Conservation (phyloP, 208 protist species). For the Leishmania turanica region DNA sequence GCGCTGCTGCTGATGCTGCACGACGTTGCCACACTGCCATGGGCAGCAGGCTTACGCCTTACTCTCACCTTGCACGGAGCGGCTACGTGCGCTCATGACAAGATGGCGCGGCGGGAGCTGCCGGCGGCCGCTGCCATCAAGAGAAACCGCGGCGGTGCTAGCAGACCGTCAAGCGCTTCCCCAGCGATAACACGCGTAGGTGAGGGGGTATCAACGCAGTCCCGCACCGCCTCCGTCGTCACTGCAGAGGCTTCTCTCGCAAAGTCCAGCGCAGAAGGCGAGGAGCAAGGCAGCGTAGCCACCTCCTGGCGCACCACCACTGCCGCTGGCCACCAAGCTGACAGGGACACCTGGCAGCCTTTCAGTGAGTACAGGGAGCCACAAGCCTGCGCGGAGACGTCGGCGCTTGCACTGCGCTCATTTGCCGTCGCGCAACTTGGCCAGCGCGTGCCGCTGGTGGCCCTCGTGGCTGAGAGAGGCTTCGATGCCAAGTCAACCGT, state of each 20-base stretch:
- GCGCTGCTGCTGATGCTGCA: neutral
- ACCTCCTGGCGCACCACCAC: neutral
- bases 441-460: slow-evolving; percentile 21
- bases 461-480: slow-evolving; percentile 21
- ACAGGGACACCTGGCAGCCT: neutral
- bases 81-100: neutral
- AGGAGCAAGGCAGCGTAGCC: neutral
- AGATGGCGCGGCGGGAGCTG: neutral
- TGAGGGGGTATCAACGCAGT: neutral
- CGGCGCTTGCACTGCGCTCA: slow-evolving; percentile 3
- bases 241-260: neutral
- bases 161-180: neutral
- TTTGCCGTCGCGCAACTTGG: slow-evolving; percentile 16
- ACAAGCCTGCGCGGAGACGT: slow-evolving; percentile 12
- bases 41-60: neutral
- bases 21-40: slow-evolving; percentile 3
- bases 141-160: neutral
- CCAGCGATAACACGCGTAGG: neutral
- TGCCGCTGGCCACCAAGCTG: neutral
- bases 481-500: neutral
- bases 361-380: neutral
- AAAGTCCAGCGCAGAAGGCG: neutral
- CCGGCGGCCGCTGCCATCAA: neutral
- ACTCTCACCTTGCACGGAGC: neutral
- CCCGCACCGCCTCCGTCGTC: neutral